These are phyloP conservation scores for Agastache rugosa DNA, from an alignment of 257 asterid species.

Conservation along the genomic window DNA sequence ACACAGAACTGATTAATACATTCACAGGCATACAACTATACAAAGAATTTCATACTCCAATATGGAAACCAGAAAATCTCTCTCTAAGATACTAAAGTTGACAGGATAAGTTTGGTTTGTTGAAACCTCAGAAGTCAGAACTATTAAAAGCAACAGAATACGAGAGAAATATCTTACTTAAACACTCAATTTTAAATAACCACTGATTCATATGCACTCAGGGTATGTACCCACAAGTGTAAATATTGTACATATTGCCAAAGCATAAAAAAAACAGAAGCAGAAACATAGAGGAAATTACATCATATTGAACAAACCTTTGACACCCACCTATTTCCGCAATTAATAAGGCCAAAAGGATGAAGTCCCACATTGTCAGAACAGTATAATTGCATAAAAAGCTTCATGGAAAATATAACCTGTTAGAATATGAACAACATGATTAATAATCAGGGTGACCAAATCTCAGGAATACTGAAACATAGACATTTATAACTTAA, in stretches of 20 bases:
- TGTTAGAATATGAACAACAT: slow-evolving; percentile 32
- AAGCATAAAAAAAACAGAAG: slow-evolving; percentile 22
- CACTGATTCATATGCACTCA: slow-evolving; percentile 24
- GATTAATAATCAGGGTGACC: slow-evolving; percentile 16
- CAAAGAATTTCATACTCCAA: slow-evolving; percentile 23
- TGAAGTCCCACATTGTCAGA: slow-evolving; percentile 43
- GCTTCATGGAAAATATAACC: slow-evolving; percentile 49
- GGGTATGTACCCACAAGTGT: slow-evolving; percentile 1
- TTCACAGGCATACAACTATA: neutral
- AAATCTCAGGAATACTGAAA: slow-evolving; percentile 17
- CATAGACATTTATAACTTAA: neutral
- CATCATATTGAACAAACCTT: slow-evolving; percentile 17
- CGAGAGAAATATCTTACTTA: neutral
- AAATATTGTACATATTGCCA: slow-evolving; percentile 16
- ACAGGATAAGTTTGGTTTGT: neutral
- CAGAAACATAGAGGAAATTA: slow-evolving; percentile 7
- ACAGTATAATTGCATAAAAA: slow-evolving; percentile 57
- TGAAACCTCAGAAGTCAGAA: slow-evolving; percentile 8
- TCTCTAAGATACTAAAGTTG: slow-evolving; percentile 4
- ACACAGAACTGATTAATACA: slow-evolving; percentile 1
- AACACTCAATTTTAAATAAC: slow-evolving; percentile 12
- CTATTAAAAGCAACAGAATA: neutral
- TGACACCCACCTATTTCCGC: slow-evolving; percentile 59
- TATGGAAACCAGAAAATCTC: slow-evolving; percentile 21
- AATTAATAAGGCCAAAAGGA: slow-evolving; percentile 64